Conservation (phyloP, 2,329 filamentous ascomycete genomes). For the Cadophora sp. region DNA sequence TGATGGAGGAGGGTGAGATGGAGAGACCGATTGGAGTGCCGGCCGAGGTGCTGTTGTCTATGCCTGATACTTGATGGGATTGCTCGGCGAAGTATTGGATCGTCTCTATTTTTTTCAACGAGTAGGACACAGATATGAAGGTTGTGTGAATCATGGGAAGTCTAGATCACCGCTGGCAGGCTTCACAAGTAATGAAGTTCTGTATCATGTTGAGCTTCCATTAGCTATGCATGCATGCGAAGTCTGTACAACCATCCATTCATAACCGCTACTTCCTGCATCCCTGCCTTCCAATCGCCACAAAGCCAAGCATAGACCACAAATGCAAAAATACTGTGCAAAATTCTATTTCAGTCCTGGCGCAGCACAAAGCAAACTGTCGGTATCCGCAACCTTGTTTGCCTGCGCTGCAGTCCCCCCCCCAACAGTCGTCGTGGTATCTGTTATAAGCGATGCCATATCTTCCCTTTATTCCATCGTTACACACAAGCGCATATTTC, state of each 20-base stretch:
- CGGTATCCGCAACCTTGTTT: no score
- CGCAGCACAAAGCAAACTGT: no score
- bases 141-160: neutral
- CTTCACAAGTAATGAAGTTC: conserved; percentile 13
- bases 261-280: neutral
- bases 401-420: no score
- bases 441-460: no score
- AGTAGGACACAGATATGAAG: no score
- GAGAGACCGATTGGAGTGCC: conserved; percentile 39
- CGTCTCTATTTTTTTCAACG: neutral
- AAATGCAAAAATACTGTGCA: neutral
- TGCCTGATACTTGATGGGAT: conserved; percentile 22
- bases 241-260: neutral
- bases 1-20: conserved; percentile 41
- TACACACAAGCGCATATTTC: neutral
- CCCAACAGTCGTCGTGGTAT: no score
- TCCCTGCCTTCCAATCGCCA: neutral
- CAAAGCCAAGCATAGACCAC: neutral
- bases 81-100: neutral
- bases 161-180: neutral
- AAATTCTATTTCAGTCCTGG: neutral
- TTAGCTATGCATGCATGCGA: conserved; percentile 7
- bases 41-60: conserved; percentile 37
- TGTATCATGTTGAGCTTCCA: neutral
- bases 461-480: neutral